Conservation (phyloP, 2,329 filamentous ascomycete species). For the Ophidiomyces ophidiicola region DNA sequence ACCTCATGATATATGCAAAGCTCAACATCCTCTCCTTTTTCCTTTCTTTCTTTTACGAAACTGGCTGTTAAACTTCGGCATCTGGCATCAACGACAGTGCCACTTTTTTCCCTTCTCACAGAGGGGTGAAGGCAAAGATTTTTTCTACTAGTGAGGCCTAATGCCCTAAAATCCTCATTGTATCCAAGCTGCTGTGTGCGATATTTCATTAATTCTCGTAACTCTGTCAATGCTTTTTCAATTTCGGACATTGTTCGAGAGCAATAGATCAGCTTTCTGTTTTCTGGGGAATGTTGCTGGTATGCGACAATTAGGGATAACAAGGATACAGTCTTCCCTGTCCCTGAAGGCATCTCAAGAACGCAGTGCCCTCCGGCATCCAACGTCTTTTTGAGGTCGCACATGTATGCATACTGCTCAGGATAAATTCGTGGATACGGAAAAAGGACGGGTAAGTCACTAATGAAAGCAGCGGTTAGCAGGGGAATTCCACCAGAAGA, state of each 20-base stretch:
- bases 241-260: conserved; percentile 99
- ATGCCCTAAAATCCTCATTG: conserved; percentile 81
- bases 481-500: neutral
- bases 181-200: conserved; percentile 76
- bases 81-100: conserved; percentile 82
- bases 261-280: conserved; percentile 95
- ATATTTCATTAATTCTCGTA: conserved; percentile 92
- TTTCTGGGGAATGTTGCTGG: conserved; percentile 84
- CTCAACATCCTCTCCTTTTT: conserved; percentile 85
- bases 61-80: conserved; percentile 91
- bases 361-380: conserved; percentile 93
- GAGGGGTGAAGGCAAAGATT: conserved; percentile 93
- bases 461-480: conserved; percentile 24
- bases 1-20: conserved; percentile 92
- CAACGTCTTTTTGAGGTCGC: conserved; percentile 74
- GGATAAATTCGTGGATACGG: conserved; percentile 65
- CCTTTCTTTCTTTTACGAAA: conserved; percentile 96
- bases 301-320: conserved; percentile 94
- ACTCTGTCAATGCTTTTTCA: conserved; percentile 85
- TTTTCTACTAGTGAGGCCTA: conserved; percentile 91
- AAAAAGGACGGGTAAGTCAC: conserved; percentile 57
- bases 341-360: conserved; percentile 96
- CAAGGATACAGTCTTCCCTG: conserved; percentile 91
- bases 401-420: conserved; percentile 70
- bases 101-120: conserved; percentile 93